Evolutionary conservation across 2,329 filamentous ascomycete genomes (phyloP), one percentile per base, ranked within the genome.

Genomic region (Colletotrichum limetticola): DNA sequence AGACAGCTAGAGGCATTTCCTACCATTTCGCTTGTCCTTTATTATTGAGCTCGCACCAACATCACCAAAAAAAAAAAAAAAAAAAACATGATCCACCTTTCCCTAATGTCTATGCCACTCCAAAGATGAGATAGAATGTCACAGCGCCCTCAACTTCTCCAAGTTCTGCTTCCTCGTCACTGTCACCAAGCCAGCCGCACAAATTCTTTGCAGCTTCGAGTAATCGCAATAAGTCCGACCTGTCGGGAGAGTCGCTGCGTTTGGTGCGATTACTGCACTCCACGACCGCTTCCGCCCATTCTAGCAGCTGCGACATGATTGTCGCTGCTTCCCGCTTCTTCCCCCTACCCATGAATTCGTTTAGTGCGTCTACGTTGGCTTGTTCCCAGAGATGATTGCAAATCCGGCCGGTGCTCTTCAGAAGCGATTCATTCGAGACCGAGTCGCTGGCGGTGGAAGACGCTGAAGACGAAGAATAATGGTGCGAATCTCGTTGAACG

Each of bases 371-470:
- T n/a, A 78, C 76, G 57, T 77, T 77, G 28, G 80, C 78, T 19
- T 78, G 77, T 12, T 72, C 73, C 81, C 80, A 82, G 4, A 81
- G 61, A 70, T 79, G 75, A 49, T 74, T 75, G 74, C 79, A 81
- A 46, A 83, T 81, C 46, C 60, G 71, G 46, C 76, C 79, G 22
- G 78, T 68, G 71, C 82, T 82, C 42, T 76, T 74, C 19, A 81
- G 76, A 1, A 83, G 78, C 19, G 75, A 80, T 42, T 71, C 68
- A 4, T 76, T 78, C 4, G 77, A 66, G 12, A n/a, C 42, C 11
- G 63, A 35, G 2, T 76, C 58, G 26, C 37, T 46, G 11, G 11
- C 32, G 16, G 14, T 19, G 7, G 9, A 57, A 37, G 11, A 11
- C 30, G 58, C 60, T 53, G 52, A 46, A 35, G 49, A 64, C 22